Conservation (phyloP, 2,329 filamentous ascomycete species). For the Phialophora macrospora region DNA sequence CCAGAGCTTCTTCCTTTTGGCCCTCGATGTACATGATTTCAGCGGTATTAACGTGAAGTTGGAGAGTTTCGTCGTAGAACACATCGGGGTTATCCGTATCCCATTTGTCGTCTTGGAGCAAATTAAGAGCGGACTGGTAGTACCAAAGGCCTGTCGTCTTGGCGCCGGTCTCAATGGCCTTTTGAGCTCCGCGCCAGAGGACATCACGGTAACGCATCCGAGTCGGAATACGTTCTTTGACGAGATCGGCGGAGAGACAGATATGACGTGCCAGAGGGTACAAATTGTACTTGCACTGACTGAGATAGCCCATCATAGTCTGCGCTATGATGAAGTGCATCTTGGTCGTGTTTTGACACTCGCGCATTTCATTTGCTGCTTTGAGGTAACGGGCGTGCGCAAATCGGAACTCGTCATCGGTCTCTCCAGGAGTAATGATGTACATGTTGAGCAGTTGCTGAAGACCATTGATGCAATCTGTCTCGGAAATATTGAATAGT, state of each 20-base stretch:
- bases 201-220: slow-evolving; percentile 73
- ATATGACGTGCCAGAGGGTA: slow-evolving; percentile 82
- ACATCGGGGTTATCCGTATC: slow-evolving; percentile 70
- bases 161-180: slow-evolving; percentile 80
- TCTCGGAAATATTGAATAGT: slow-evolving; percentile 64
- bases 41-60: slow-evolving; percentile 76
- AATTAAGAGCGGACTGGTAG: slow-evolving; percentile 73
- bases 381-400: slow-evolving; percentile 85
- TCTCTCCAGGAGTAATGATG: slow-evolving; percentile 78
- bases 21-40: slow-evolving; percentile 83
- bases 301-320: slow-evolving; percentile 73
- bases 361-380: slow-evolving; percentile 71
- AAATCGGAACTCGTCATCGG: slow-evolving; percentile 86
- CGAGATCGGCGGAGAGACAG: slow-evolving; percentile 74
- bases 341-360: slow-evolving; percentile 68
- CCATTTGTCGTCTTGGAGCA: slow-evolving; percentile 85
- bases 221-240: slow-evolving; percentile 66
- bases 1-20: slow-evolving; percentile 69
- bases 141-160: slow-evolving; percentile 81
- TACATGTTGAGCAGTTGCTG: slow-evolving; percentile 80
- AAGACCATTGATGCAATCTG: slow-evolving; percentile 76
- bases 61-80: slow-evolving; percentile 83
- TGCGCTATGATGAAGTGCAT: slow-evolving; percentile 93
- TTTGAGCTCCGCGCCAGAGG: slow-evolving; percentile 77
- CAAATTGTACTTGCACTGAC: slow-evolving; percentile 64